Evolutionary conservation across 768 basidiomycete species (phyloP), one percentile per base, ranked within the genome.

Genomic region (Auriscalpium vulgare): DNA sequence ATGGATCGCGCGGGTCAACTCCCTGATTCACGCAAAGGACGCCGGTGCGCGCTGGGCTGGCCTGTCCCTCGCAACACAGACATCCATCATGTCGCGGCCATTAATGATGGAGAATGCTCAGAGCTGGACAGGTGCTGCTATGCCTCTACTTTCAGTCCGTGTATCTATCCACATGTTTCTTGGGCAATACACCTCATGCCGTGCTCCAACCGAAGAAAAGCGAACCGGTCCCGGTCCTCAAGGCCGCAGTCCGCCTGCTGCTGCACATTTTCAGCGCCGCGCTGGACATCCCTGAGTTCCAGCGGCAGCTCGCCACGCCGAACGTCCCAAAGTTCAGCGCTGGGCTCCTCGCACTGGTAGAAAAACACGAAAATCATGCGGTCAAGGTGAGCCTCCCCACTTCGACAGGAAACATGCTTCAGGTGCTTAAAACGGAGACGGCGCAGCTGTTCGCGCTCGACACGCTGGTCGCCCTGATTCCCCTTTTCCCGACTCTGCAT

Each of bases 1-100:
- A 77, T 93, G 89, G 89, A 74, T 76, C 11, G 74, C 79, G n/a
- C 78, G 90, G 55, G 73, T 91, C 58, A 82, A 81, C 61, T 82
- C 89, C 3, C 72, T 92, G 52, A 73, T 92, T 50, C 85, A 87
- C 64, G 84, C 91, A 16, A 90, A 87, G 71, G 82, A 88, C 62
- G 65, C 83, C n/a, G 84, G 80, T 44, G 82, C 81, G 52, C 80
- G 87, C 56, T 93, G 91, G 91, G 83, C 86, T 19, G 91, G 88
- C 9, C 73, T 91, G 37, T 87, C 82, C 62, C 69, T 92, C 48
- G 90, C 91, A 1, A 73, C 84, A 61, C 82, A 81, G 60, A 85
- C 84, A 10, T 78, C 85, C 1, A 60, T 74, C 21, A 66, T 81
- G 43, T 88, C 86, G 1, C 81, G 73, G 64, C 65, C 68, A 10